These are phyloP conservation scores for Suhomyces terraborum DNA, from an alignment of 1,139 yeast genomes.

Conservation along the genomic window DNA sequence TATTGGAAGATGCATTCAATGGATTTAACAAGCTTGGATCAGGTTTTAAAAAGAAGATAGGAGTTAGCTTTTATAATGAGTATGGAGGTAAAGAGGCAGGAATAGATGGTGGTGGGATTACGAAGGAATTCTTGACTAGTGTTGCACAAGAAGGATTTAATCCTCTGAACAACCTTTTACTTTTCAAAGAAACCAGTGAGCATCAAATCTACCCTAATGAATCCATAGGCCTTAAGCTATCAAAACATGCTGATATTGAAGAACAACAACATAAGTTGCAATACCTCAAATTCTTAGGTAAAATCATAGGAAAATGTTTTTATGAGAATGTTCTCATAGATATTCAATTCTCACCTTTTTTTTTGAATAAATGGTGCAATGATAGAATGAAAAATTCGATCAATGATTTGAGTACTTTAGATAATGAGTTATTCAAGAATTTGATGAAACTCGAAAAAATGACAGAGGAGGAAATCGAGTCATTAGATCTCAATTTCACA, in stretches of 20 bases:
- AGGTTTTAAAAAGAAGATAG: slow-evolving; percentile 58
- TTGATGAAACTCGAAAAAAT: slow-evolving; percentile 64
- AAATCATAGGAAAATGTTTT: slow-evolving; percentile 85
- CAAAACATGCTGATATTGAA: slow-evolving; percentile 29
- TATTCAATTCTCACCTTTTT: slow-evolving; percentile 83
- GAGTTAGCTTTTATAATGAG: slow-evolving; percentile 69
- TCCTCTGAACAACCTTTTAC: slow-evolving; percentile 40
- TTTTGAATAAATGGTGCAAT: slow-evolving; percentile 69
- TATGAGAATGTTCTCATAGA: slow-evolving; percentile 82
- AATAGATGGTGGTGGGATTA: slow-evolving; percentile 95
- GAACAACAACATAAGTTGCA: slow-evolving; percentile 36
- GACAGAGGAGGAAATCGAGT: slow-evolving; percentile 56
- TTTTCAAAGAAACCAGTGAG: slow-evolving; percentile 51
- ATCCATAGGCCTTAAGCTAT: slow-evolving; percentile 42
- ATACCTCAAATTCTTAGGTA: slow-evolving; percentile 68
- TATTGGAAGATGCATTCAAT: slow-evolving; percentile 74
- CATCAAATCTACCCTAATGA: slow-evolving; percentile 78
- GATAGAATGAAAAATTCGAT: slow-evolving; percentile 55
- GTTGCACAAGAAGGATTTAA: slow-evolving; percentile 70
- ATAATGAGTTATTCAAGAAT: slow-evolving; percentile 64
- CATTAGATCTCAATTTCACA: slow-evolving; percentile 67
- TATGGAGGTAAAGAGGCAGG: slow-evolving; percentile 83
- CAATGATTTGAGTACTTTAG: slow-evolving; percentile 76
- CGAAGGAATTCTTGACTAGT: slow-evolving; percentile 84
- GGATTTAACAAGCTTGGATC: slow-evolving; percentile 47